Evolutionary conservation across 2,329 filamentous ascomycete species (phyloP), one percentile per base, ranked within the genome.

Genomic region (Aspergillus sp.): DNA sequence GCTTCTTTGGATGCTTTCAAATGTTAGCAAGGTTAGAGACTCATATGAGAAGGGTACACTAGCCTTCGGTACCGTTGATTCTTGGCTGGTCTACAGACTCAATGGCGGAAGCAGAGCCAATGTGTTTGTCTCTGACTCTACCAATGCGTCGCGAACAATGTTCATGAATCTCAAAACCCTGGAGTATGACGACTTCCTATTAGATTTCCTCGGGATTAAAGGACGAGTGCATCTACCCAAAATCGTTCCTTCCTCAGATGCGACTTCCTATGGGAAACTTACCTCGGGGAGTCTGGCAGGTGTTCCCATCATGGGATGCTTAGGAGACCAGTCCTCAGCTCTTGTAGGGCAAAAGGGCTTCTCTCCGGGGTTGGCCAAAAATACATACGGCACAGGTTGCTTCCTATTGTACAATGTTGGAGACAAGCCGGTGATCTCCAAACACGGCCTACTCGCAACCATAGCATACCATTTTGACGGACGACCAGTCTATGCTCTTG

Each of bases 401-500:
- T 96, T 96, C 79, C 79, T 96, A 59, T 81, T 96, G 5, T 96
- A 95, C 79, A 96, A 96, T 68, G 89, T 96, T 43, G 92, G 92
- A 52, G 82, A 87, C 35, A 88, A 90, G 73, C 91, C 91, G 6
- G 91, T 96, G 53, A 89, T 96, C 58, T 96, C 91, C 15, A 88
- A 84, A 57, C 87, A 91, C 58, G 92, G 92, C 6, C 81, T 96
- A 12, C 80, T 96, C 45, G 88, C 90, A 14, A 96, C 92, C 0
- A 87, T 96, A 25, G 92, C 90, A 3, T 96, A 91, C 72, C 87
- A 96, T 69, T 91, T 96, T 56, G 79, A 81, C 37, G 80, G 82
- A 39, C 87, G 86, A 67, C 87, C 86, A 1, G 85, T 88, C 3
- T 96, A 96, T 76, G 91, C 91, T 0, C 81, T 96, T 3, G 91